Base-by-base conservation (phyloP, 2,329 filamentous ascomycete species). In the Leptographium lundbergii region DNA sequence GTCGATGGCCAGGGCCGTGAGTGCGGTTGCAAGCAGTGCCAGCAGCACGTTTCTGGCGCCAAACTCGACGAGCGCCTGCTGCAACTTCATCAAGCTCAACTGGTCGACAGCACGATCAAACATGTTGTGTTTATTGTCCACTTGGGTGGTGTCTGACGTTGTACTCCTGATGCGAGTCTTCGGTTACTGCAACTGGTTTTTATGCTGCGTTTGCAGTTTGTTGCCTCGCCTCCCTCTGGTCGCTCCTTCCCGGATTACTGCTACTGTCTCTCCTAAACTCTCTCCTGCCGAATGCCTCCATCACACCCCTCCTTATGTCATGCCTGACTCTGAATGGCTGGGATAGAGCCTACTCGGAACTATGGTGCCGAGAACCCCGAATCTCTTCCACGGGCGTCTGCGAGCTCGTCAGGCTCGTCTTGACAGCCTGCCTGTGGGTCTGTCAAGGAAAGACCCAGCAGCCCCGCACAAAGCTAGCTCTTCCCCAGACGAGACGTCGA, bases 1-100 rank as follows among this genome's bases (percentile, higher is more conserved):
- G 63, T 80, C 77, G 27, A 69, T 61, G 22, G 68, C 60, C 7
- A 75, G 50, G 1, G 65, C 68, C 29, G 68, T 58, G 14, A 63
- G 50, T 6, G 65, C 66, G 34, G 70, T 60, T 27, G 64, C 61
- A 9, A 69, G 50, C 2, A 67, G 4, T 0, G 62, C 60, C 27
- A 67, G 59, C 14, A 64, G 36, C 25, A 67, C 59, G 59, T 65
- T 65, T 58, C 14, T 5, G 0, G 58, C 25, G 17, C 61, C 63
- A 17, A 64, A 51, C 6, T 64, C 61, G 36, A 60, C 34, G 14
- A 68, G 48, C 52, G 58, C 55, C 25, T 65, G 56, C 62, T 70
- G 68, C 53, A 67, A n/a, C 59, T 61, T 63, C 29, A 63, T 48
- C 29, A 67, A 56, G 22, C 61, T 60, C 14, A 67, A 59, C 54